Percentiles rank a stretch among this genome's conserved stretches.
These are phyloP conservation scores for Ophiostoma fasciatum DNA, from an alignment of 2,329 filamentous ascomycete genomes.

Conservation along the genomic window DNA sequence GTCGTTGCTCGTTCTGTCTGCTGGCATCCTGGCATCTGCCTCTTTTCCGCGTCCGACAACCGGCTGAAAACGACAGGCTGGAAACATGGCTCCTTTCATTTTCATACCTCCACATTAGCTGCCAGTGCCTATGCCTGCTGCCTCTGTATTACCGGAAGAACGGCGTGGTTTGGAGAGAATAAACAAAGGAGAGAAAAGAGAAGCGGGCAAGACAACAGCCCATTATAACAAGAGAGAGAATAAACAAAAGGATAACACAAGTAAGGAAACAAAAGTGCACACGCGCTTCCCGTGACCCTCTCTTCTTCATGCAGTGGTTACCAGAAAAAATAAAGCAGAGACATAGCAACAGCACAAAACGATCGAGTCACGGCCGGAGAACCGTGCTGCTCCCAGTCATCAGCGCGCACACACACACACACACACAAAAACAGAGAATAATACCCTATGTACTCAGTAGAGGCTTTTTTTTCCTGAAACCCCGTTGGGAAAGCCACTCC, in stretches of 20 bases:
- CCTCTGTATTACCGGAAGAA: too few relatives aligned
- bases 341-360: constrained; percentile 2
- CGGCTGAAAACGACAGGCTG: too few relatives aligned
- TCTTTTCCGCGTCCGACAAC: too few relatives aligned
- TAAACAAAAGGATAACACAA: background rate
- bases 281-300: constrained; percentile 3
- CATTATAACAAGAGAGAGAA: constrained; percentile 3
- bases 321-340: constrained; percentile 1
- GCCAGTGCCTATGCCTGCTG: too few relatives aligned
- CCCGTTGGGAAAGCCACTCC: constrained; percentile 1
- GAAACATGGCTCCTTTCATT: too few relatives aligned
- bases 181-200: background rate
- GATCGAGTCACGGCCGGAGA: too few relatives aligned
- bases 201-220: background rate
- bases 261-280: background rate
- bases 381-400: too few relatives aligned
- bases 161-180: too few relatives aligned
- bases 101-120: too few relatives aligned
- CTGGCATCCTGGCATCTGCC: too few relatives aligned
- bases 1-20: too few relatives aligned
- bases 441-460: constrained; percentile 12
- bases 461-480: background rate
- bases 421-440: constrained; percentile 10
- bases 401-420: too few relatives aligned
- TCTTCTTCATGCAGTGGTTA: constrained; percentile 7